Conservation (phyloP, 352 stramenopile species). For the Pythium diclinum region DNA sequence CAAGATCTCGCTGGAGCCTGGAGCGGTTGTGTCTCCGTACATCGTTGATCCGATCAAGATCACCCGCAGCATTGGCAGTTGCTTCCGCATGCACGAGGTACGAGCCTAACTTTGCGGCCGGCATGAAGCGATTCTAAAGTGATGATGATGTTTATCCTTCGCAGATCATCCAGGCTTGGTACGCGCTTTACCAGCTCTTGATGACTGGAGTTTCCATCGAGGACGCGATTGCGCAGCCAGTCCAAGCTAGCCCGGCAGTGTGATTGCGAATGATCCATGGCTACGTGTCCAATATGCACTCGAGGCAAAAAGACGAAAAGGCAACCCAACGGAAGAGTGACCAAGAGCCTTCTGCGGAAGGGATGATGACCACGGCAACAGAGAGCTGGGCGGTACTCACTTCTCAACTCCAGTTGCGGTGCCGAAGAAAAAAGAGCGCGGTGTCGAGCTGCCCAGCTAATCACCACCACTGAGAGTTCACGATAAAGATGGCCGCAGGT, state of each 20-base stretch:
- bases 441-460: background rate
- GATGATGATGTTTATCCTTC: background rate
- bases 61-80: constrained; percentile 70
- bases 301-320: constrained; percentile 1
- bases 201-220: constrained; percentile 26
- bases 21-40: constrained; percentile 49
- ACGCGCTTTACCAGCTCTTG: constrained; percentile 35
- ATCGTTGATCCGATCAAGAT: constrained; percentile 74
- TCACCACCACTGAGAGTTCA: background rate
- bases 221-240: constrained; percentile 12
- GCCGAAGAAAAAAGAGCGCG: background rate
- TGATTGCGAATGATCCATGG: constrained; percentile 1
- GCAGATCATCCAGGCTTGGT: constrained; percentile 41
- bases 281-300: constrained; percentile 17
- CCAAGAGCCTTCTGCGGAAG: too few relatives aligned
- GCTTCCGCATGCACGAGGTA: constrained; percentile 82
- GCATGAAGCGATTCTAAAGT: background rate
- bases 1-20: constrained; percentile 35
- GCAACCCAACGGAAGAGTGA: background rate
- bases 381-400: background rate
- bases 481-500: too few relatives aligned
- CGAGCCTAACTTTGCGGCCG: background rate
- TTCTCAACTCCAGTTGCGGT: background rate
- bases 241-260: background rate
- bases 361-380: background rate